A percentile compares a stretch with the other conserved stretches of the same genome.
phyloP scores from a whole-genome alignment of 2,329 filamentous ascomycete genomes.

The Elsinoe arachidis region DNA sequence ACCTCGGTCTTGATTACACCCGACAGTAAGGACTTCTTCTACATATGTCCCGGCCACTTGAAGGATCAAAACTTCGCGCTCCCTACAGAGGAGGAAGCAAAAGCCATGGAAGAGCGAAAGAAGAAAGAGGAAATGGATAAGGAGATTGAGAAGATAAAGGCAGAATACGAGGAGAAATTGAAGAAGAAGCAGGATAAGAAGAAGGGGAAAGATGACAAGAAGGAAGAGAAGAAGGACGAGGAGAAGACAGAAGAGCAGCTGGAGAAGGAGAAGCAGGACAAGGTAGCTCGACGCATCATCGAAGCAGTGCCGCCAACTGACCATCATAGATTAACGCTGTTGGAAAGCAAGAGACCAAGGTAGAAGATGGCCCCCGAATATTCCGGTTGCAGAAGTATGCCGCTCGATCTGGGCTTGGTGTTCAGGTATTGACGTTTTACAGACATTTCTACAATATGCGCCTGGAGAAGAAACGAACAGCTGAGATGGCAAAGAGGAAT shows the following conservation, averaged over 20 bases:
- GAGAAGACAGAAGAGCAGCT: conserved; percentile 58
- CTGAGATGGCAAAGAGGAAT: conserved; percentile 72
- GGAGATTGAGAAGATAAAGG: conserved; percentile 42
- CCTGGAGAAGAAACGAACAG: conserved; percentile 65
- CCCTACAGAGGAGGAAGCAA: conserved; percentile 62
- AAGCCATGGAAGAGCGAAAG: conserved; percentile 47
- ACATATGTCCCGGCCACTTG: conserved; percentile 74
- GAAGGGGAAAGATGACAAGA: conserved; percentile 43
- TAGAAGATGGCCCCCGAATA: conserved; percentile 64
- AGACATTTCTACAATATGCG: conserved; percentile 84
- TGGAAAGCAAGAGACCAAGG: conserved; percentile 36
- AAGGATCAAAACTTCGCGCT: conserved; percentile 74
- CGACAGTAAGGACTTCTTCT: conserved; percentile 84
- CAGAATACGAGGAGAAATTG: conserved; percentile 42
- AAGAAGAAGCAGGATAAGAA: conserved; percentile 34
- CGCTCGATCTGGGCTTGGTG: not conserved
- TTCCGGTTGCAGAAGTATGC: conserved; percentile 73
- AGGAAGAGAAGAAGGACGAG: conserved; percentile 56
- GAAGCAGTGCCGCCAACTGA: not conserved
- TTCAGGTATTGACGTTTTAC: conserved; percentile 9
- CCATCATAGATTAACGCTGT: conserved; percentile 37
- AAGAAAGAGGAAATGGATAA: conserved; percentile 39
- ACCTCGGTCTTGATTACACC: conserved; percentile 80
- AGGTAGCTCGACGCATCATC: conserved; percentile 33
- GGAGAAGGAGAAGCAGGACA: conserved; percentile 53